Evolutionary conservation across 2,329 filamentous ascomycete genomes (phyloP).

Genomic region (Fusarium drepaniforme): DNA sequence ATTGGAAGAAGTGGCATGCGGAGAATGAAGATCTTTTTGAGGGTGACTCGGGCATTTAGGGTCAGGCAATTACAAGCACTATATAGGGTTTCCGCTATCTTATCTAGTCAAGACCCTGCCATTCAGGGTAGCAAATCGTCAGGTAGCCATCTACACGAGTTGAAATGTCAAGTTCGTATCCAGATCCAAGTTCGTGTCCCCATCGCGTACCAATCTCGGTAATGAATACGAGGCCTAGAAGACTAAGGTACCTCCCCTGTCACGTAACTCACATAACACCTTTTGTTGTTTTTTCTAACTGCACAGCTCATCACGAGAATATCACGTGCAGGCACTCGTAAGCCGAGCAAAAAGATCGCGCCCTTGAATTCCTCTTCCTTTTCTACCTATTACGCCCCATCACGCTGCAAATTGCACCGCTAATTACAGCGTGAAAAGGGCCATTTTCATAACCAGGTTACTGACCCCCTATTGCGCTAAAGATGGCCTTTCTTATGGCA

Average conservation of each 20-base stretch:
- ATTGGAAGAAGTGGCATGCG: conserved; percentile 25
- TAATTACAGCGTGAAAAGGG: too few relatives aligned
- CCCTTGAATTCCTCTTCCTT: too few relatives aligned
- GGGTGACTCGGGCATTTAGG: conserved; percentile 25
- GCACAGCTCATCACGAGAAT: too few relatives aligned
- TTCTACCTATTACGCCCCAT: too few relatives aligned
- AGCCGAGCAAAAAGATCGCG: too few relatives aligned
- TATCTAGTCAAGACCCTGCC: not conserved
- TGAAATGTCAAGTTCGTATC: not conserved
- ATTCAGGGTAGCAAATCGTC: not conserved
- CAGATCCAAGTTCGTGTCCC: not conserved
- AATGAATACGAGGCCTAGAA: not conserved
- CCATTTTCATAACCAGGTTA: too few relatives aligned
- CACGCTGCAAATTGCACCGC: too few relatives aligned
- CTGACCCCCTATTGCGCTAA: too few relatives aligned
- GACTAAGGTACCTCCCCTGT: not conserved
- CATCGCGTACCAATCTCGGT: not conserved
- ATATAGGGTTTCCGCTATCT: not conserved
- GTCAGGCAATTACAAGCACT: not conserved
- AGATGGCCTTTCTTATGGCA: too few relatives aligned
- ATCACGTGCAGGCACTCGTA: too few relatives aligned
- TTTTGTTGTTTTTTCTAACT: too few relatives aligned
- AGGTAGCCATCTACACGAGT: not conserved
- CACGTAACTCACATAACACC: too few relatives aligned
- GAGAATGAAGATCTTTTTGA: conserved; percentile 21